phyloP scores from a whole-genome alignment of 2,329 filamentous ascomycete genomes.

The Aspergillus ruber region DNA sequence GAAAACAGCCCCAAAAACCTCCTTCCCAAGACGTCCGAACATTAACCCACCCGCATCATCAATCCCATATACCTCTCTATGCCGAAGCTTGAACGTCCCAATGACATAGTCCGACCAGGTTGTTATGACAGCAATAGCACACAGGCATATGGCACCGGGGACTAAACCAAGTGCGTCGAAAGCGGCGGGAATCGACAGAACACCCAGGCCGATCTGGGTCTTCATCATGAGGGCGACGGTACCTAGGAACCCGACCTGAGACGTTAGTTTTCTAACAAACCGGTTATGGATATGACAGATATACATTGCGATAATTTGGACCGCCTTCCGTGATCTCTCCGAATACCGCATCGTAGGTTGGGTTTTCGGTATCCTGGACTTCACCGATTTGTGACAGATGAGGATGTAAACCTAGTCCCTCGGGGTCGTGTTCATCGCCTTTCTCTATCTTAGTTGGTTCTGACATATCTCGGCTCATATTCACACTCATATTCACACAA shows the following conservation, averaged over 20 bases:
- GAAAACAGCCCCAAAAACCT: constrained; percentile 32
- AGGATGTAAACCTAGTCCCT: too few species aligned
- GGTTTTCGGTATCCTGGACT: too few species aligned
- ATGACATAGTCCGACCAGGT: constrained; percentile 47
- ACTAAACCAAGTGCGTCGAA: constrained; percentile 44
- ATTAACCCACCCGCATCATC: constrained; percentile 51
- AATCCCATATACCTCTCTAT: constrained; percentile 52
- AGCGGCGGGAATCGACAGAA: constrained; percentile 42
- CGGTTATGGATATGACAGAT: background rate
- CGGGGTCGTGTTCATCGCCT: too few species aligned
- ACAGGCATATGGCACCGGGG: constrained; percentile 41
- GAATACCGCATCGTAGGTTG: constrained; percentile 23
- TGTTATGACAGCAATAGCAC: constrained; percentile 37
- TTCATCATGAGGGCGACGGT: constrained; percentile 42
- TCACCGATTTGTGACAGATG: too few species aligned
- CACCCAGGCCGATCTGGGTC: constrained; percentile 40
- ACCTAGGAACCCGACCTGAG: constrained; percentile 39
- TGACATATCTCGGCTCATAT: too few species aligned
- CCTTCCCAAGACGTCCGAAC: constrained; percentile 48
- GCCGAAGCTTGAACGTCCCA: constrained; percentile 46
- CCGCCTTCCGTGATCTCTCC: constrained; percentile 25
- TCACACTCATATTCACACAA: too few species aligned
- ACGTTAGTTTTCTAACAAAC: background rate
- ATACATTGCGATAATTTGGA: constrained; percentile 24
- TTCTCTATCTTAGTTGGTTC: too few species aligned